Conservation (phyloP, 108 stramenopile genomes). For the Nitzschia sp. region DNA sequence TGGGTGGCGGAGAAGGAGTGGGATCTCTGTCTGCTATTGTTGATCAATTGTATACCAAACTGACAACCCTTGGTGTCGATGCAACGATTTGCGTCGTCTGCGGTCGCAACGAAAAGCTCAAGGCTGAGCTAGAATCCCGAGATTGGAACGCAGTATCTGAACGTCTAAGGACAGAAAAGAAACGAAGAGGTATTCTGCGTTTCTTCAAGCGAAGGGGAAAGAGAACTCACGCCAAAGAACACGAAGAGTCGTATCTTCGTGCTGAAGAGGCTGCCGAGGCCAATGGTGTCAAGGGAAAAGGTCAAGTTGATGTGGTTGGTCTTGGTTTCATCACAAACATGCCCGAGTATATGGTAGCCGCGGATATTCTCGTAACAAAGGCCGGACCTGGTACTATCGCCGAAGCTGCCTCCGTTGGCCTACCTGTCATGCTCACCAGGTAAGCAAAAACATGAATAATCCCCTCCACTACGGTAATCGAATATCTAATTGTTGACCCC, state of each 20-base stretch:
- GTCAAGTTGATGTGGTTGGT: constrained; percentile 73
- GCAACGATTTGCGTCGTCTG: constrained; percentile 93
- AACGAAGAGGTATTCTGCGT: constrained; percentile 3
- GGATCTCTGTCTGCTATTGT: constrained; percentile 84
- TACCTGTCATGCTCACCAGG: constrained; percentile 92
- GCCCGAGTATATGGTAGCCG: constrained; percentile 96
- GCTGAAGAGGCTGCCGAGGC: constrained; percentile 11
- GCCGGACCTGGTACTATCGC: constrained; percentile 99
- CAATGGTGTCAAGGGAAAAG: constrained; percentile 21
- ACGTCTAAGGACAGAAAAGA: neutral
- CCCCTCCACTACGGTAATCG: too few species aligned
- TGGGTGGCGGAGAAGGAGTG: constrained; percentile 97
- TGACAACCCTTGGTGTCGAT: constrained; percentile 59
- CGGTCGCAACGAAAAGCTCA: constrained; percentile 87
- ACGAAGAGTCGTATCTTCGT: neutral
- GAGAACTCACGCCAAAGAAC: neutral
- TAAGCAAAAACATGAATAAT: constrained; percentile 18
- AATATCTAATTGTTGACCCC: neutral
- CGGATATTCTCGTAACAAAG: constrained; percentile 91
- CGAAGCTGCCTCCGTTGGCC: constrained; percentile 89
- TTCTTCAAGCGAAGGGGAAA: constrained; percentile 10
- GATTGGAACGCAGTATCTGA: constrained; percentile 60
- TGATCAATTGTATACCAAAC: constrained; percentile 57
- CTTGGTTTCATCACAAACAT: constrained; percentile 94
- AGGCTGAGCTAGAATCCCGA: constrained; percentile 53